phyloP scores from a whole-genome alignment of 1,284 basidiomycete genomes.

The Sporisorium graminicola region DNA sequence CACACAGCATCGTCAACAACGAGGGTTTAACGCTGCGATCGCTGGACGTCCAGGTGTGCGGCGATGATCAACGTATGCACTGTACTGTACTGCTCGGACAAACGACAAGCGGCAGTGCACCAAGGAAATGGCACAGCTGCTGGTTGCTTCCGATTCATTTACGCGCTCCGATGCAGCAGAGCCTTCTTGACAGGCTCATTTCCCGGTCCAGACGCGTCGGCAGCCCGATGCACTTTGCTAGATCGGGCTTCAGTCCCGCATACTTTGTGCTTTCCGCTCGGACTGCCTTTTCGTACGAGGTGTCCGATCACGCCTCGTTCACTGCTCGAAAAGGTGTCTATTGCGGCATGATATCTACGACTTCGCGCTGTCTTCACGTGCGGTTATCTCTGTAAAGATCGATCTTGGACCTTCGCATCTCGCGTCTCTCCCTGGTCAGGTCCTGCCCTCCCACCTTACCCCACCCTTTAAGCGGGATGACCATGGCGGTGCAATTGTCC shows the following conservation, averaged over 20 bases:
- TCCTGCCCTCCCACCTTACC: slow-evolving; percentile 83
- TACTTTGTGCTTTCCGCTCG: neutral
- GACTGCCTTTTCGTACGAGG: neutral
- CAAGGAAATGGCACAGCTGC: neutral
- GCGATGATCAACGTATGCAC: neutral
- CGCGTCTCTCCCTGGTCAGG: slow-evolving; percentile 74
- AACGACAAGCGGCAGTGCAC: neutral
- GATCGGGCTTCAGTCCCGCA: neutral
- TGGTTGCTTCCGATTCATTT: neutral
- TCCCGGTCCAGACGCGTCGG: slow-evolving; percentile 12
- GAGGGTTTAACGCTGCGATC: neutral
- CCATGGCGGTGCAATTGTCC: slow-evolving; percentile 91
- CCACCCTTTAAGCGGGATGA: slow-evolving; percentile 95
- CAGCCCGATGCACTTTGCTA: neutral
- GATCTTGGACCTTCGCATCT: slow-evolving; percentile 50
- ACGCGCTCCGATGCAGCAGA: neutral
- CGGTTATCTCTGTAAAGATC: slow-evolving; percentile 59
- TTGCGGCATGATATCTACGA: slow-evolving; percentile 4
- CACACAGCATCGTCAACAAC: too few relatives aligned
- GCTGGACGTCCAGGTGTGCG: too few relatives aligned
- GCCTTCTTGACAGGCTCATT: neutral
- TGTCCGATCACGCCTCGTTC: neutral
- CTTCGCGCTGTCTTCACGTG: slow-evolving; percentile 14
- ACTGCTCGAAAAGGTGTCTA: neutral
- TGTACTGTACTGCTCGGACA: neutral